A percentile compares a stretch with the other conserved stretches of the same genome.
Evolutionary conservation across 192 early-diverging fungal genomes (phyloP).

Genomic region (Linnemannia exigua): DNA sequence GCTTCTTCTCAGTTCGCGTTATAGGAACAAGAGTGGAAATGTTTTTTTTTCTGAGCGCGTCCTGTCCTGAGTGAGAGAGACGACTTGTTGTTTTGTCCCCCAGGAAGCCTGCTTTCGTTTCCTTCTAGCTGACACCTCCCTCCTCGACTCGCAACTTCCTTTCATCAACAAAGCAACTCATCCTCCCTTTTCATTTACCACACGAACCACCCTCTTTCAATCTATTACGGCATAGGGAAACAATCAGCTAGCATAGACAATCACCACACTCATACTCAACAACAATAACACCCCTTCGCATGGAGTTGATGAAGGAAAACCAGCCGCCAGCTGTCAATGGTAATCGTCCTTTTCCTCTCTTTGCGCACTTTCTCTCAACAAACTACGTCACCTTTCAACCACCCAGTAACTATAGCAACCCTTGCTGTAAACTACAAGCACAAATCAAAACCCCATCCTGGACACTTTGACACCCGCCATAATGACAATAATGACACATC

Average conservation of each 20-base stretch:
- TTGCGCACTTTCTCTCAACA: neutral
- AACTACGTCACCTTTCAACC: neutral
- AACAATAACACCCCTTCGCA: neutral
- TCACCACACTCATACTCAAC: neutral
- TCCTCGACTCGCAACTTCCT: no score
- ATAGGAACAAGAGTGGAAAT: no score
- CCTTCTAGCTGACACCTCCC: no score
- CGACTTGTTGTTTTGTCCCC: no score
- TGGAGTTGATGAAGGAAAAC: constrained; percentile 55
- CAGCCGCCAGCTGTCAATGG: constrained; percentile 21
- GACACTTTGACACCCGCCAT: neutral
- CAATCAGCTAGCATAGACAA: neutral
- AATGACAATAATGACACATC: neutral
- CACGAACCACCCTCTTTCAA: neutral
- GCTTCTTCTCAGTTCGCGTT: no score
- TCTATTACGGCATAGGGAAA: neutral
- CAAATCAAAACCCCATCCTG: neutral
- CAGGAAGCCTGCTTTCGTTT: no score
- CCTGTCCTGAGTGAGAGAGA: no score
- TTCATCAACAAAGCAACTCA: no score
- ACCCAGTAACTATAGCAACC: neutral
- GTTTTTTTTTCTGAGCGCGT: no score
- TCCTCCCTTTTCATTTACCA: no score
- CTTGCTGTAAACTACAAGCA: neutral
- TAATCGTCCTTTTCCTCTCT: neutral